Evolutionary conservation across 2,329 filamentous ascomycete genomes (phyloP), one percentile per base, ranked within the genome.

Genomic region (Colletotrichum cuscutae): DNA sequence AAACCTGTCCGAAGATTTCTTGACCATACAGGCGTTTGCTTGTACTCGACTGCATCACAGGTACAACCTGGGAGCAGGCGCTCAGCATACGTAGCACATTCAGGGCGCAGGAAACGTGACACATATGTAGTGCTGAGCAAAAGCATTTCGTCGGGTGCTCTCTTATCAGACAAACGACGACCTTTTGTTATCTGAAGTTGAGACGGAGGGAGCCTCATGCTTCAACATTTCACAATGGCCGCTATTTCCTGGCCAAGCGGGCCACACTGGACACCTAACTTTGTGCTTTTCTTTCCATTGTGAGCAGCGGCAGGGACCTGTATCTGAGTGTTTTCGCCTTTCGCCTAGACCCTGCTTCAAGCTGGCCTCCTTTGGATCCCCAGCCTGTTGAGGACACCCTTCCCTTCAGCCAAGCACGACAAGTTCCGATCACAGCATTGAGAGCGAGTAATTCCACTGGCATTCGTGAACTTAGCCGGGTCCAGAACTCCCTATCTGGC

Each of bases 51-150:
- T 24, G 12, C 5, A 32, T 26, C 12, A 9, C 15, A 22, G 28
- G 32, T 24, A 32, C 5, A 58, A n/a, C 15, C 46, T 19, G 9
- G 13, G 28, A n/a, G 52, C 49, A 65, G 52, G n/a, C 22, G 11
- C 15, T 8, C 15, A 19, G 49, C n/a, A 49, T 30, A 19, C 8
- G 32, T 30, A 5, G 19, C 12, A 35, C 28, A 13, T 5, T 5
- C n/a, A 9, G 15, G 9, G 9, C 15, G 24, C 24, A 3, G 24
- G 42, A 42, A 22, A 56, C 13, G 49, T n/a, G 35, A 35, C 49
- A n/a, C 52, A 62, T 65, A 62, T 67, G 57, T 62, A 57, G 30
- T 35, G 22, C 26, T n/a, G 11, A 15, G 52, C 56, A n/a, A 60
- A 5, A n/a, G 26, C 11, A 19, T 32, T n/a, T 13, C 15, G 24